Conservation (phyloP, 2,329 filamentous ascomycete species). For the Penicillium glabrum region DNA sequence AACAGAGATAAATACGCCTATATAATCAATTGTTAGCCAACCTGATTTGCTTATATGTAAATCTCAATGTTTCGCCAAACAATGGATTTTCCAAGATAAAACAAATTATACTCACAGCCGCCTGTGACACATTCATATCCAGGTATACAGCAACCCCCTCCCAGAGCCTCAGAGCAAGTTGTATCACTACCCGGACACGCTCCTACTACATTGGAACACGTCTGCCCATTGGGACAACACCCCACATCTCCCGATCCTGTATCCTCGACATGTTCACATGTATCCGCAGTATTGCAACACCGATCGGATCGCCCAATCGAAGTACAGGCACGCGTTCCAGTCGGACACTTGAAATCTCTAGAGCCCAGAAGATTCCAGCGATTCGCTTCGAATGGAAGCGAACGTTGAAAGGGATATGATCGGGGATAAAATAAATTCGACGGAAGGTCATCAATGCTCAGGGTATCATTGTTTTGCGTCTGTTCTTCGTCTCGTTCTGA, state of each 20-base stretch:
- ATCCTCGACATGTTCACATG: slow-evolving; percentile 55
- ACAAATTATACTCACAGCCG: slow-evolving; percentile 50
- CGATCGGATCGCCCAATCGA: slow-evolving; percentile 57
- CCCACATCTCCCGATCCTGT: slow-evolving; percentile 58
- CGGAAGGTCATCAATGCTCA: not conserved
- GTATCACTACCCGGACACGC: slow-evolving; percentile 55
- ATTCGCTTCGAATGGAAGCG: slow-evolving; percentile 1
- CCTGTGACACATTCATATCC: slow-evolving; percentile 58
- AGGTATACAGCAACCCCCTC: slow-evolving; percentile 63
- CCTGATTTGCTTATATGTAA: too few species aligned
- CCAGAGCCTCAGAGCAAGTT: slow-evolving; percentile 54
- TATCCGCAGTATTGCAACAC: slow-evolving; percentile 56
- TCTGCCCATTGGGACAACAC: slow-evolving; percentile 57
- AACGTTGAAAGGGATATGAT: slow-evolving; percentile 10
- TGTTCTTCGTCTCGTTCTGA: slow-evolving; percentile 1
- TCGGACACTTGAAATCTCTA: slow-evolving; percentile 58
- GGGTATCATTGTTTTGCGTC: not conserved
- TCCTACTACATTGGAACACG: slow-evolving; percentile 53
- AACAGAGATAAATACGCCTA: slow-evolving; percentile 36
- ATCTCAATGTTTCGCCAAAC: not conserved
- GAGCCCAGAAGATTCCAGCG: not conserved
- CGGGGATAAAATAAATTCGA: slow-evolving; percentile 9
- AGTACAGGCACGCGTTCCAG: slow-evolving; percentile 54
- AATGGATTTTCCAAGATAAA: slow-evolving; percentile 4
- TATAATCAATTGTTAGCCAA: not conserved